Evolutionary conservation across 2,329 filamentous ascomycete genomes (phyloP).

Genomic region (Xylariaceae sp.): DNA sequence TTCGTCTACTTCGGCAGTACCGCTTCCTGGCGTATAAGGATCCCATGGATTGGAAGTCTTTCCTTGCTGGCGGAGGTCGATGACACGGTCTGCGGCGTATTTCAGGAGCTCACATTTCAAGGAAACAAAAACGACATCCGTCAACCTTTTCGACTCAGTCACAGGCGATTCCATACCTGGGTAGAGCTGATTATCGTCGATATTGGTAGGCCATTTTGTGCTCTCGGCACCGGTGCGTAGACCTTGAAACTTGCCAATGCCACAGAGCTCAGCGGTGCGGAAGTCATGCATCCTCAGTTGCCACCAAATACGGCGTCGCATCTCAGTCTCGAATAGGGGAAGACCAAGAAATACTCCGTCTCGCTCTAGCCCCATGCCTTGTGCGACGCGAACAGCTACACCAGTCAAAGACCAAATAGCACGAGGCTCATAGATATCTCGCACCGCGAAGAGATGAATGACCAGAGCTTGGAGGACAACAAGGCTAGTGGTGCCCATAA

Average conservation of each 20-base stretch:
- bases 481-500: slow-evolving; percentile 66
- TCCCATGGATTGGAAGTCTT: no score
- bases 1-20: no score
- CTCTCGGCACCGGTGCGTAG: slow-evolving; percentile 47
- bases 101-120: slow-evolving; percentile 48
- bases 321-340: slow-evolving; percentile 54
- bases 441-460: slow-evolving; percentile 62
- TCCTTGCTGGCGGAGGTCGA: background rate
- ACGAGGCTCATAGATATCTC: slow-evolving; percentile 48
- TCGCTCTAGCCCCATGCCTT: slow-evolving; percentile 52
- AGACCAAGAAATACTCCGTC: slow-evolving; percentile 54
- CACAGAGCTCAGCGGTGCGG: slow-evolving; percentile 54
- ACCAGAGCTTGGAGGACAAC: slow-evolving; percentile 66
- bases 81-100: background rate
- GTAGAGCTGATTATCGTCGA: slow-evolving; percentile 55
- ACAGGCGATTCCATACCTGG: slow-evolving; percentile 51
- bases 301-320: slow-evolving; percentile 59
- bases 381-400: slow-evolving; percentile 39
- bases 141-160: no score
- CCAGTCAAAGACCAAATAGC: slow-evolving; percentile 46
- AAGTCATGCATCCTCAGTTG: slow-evolving; percentile 53
- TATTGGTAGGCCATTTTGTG: slow-evolving; percentile 53
- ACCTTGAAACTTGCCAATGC: slow-evolving; percentile 51
- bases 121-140: slow-evolving; percentile 47
- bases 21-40: no score